Percentiles rank a stretch among this genome's conserved stretches.
Evolutionary conservation across 2,329 filamentous ascomycete species (phyloP).

Genomic region (Alternaria triticimaculans): DNA sequence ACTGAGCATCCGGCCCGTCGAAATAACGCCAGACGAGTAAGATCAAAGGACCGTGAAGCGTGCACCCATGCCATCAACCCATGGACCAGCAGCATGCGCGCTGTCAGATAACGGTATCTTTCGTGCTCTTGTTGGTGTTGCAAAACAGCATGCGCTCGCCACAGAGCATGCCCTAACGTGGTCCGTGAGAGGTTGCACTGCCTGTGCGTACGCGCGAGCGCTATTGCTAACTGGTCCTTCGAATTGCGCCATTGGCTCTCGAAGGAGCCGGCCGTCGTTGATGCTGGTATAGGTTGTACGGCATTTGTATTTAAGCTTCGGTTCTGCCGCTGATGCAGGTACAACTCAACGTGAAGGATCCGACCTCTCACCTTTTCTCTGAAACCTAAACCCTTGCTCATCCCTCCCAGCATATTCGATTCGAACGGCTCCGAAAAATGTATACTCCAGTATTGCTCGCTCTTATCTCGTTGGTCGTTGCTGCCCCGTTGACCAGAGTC

Average conservation of each 20-base stretch:
- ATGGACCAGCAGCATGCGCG: neutral
- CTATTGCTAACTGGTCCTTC: neutral
- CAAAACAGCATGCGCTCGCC: neutral
- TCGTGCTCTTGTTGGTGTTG: neutral
- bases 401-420: neutral
- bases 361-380: neutral
- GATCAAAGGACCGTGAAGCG: neutral
- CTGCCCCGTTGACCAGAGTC: neutral
- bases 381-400: neutral
- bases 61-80: neutral
- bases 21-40: neutral
- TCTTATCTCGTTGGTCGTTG: neutral
- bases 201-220: conserved; percentile 1
- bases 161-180: neutral
- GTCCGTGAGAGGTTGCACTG: conserved; percentile 5
- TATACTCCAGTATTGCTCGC: neutral
- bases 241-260: neutral
- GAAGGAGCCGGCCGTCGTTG: neutral
- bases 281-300: neutral
- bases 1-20: neutral
- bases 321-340: neutral
- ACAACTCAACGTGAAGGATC: neutral
- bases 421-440: neutral
- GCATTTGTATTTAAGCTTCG: neutral
- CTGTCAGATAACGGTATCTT: neutral